Conservation (phyloP, 1,284 basidiomycete species). For the Ceratobasidium sp. region DNA sequence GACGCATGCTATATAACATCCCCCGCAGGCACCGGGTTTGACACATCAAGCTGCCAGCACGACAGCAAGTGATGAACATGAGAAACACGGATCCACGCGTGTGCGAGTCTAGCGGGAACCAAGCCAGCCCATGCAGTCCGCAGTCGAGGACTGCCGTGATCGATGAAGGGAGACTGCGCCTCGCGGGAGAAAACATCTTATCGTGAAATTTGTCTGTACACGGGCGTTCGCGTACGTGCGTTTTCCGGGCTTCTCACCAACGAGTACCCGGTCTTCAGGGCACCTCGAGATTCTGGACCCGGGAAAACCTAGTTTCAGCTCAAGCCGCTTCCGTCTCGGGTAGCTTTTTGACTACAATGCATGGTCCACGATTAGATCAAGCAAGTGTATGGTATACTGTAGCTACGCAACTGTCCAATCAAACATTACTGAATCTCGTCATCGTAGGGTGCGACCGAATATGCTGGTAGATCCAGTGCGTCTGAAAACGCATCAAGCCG, state of each 20-base stretch:
- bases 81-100: slow-evolving; percentile 35
- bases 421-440: slow-evolving; percentile 13
- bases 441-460: slow-evolving; percentile 25
- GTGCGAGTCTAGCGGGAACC: slow-evolving; percentile 11
- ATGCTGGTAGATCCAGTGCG: slow-evolving; percentile 29
- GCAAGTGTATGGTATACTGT: background rate
- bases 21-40: slow-evolving; percentile 21
- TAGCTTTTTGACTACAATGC: background rate
- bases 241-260: background rate
- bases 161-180: slow-evolving; percentile 6
- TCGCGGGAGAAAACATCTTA: slow-evolving; percentile 24
- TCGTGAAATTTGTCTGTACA: slow-evolving; percentile 23
- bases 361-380: background rate
- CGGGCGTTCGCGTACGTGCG: slow-evolving; percentile 10
- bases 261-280: slow-evolving; percentile 1
- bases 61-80: slow-evolving; percentile 6
- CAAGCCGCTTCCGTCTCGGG: background rate
- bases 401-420: background rate
- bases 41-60: slow-evolving; percentile 31
- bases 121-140: slow-evolving; percentile 28
- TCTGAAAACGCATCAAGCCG: slow-evolving; percentile 33
- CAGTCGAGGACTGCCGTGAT: slow-evolving; percentile 29
- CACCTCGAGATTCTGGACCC: background rate
- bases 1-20: slow-evolving; percentile 5
- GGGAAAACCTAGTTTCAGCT: background rate